Base-by-base conservation (phyloP, 352 stramenopile genomes). In the Saprolegnia parasitica region DNA sequence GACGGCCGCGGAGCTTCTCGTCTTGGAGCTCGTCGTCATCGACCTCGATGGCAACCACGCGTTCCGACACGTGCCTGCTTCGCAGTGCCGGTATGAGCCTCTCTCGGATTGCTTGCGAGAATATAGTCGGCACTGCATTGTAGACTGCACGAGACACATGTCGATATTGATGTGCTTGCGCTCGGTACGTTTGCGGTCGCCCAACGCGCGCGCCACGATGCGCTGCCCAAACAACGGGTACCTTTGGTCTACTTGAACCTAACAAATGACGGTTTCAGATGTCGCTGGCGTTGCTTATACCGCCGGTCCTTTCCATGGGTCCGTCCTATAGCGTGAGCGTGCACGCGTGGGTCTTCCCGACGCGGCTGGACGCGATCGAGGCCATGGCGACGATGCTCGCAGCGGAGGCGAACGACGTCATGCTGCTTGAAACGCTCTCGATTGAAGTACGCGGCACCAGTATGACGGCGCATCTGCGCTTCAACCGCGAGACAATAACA, bases 111-210 rank as follows among this genome's bases (percentile, higher is more conserved):
- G 24, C 5, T 55, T 2, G 2, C n/a, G 24, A 55, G 29, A 35
- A 2, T 6, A 35, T 35, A 35, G 2, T 35, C 2, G 5, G 29
- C 29, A 8, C 10, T 15, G 42, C 42, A 4, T 49, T 49, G 37
- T 62, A 70, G 63, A 18, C 45, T 70, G n/a, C 6, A n/a, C 15
- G 24, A 26, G 8, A 70, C 63, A 4, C 21, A 55, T 37, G 54
- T 70, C 42, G 63, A 70, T 23, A 24, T 70, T 24, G 63, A 70
- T 23, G 62, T 70, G 26, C 8, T 70, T 5, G 39, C 23, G 13
- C 39, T 70, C 23, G 63, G 63, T 1, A 70, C 63, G 37, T 70
- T 70, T 61, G 63, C 52, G 8, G 63, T 70, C 39, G 54, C 52
- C 8, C 63, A 70, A 32, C 46, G 45, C 29, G 49, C 13, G 11